phyloP scores from a whole-genome alignment of 2,329 filamentous ascomycete genomes.

The Arthrocladium fulminans region DNA sequence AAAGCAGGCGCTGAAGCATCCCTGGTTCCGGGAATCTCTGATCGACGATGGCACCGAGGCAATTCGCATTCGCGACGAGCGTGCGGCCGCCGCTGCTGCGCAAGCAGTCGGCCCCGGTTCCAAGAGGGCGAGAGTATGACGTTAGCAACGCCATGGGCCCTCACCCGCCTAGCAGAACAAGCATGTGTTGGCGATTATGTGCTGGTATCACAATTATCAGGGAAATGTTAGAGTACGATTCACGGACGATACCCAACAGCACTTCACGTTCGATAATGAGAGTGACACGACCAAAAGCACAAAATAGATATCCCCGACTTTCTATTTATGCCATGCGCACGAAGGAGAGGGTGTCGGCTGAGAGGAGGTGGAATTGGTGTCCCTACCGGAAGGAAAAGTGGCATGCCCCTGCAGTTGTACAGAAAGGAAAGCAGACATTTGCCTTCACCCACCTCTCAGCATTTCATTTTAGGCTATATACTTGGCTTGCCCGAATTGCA shows the following conservation, averaged over 20 bases:
- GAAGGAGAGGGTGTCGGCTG: neutral
- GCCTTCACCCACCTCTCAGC: neutral
- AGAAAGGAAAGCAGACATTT: neutral
- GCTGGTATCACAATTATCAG: neutral
- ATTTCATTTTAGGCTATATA: neutral
- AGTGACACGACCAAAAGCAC: neutral
- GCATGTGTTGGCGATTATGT: neutral
- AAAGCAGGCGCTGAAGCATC: conserved; percentile 56
- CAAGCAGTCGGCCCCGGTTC: conserved; percentile 10
- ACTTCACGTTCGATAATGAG: neutral
- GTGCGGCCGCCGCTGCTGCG: conserved; percentile 12
- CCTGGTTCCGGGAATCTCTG: conserved; percentile 57
- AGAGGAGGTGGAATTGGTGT: neutral
- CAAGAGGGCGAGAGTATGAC: conserved; percentile 18
- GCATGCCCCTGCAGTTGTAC: neutral
- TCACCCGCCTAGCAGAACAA: too few relatives aligned
- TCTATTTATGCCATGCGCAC: neutral
- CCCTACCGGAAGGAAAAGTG: neutral
- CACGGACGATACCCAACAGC: conserved; percentile 2
- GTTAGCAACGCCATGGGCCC: neutral
- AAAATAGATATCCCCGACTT: neutral
- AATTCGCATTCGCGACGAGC: conserved; percentile 44
- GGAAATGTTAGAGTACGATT: conserved; percentile 1
- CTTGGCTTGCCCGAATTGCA: neutral
- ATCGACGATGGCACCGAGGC: conserved; percentile 60